A percentile compares a stretch with the other conserved stretches of the same genome.
Evolutionary conservation across 306 rosid species (phyloP).

Genomic region (Glycyrrhiza uralensis): DNA sequence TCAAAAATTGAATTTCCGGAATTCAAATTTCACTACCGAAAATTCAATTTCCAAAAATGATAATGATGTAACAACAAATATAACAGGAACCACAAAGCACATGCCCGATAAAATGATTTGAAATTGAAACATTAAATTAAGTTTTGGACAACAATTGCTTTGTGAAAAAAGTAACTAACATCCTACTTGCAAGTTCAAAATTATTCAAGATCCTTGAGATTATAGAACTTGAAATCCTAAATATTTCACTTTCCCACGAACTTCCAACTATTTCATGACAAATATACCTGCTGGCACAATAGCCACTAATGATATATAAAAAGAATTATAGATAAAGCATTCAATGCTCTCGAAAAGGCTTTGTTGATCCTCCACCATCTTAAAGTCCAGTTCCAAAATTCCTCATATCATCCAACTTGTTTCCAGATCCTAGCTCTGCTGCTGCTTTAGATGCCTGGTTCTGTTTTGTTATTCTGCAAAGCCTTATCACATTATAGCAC

Average conservation of each 20-base stretch:
- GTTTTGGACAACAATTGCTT: conserved; percentile 3
- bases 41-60: too few relatives aligned
- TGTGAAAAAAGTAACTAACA: conserved; percentile 5
- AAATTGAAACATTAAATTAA: neutral
- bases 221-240: conserved; percentile 16
- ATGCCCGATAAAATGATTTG: neutral
- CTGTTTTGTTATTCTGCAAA: conserved; percentile 55
- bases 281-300: neutral
- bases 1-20: too few relatives aligned
- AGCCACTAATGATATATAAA: neutral
- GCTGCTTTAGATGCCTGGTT: conserved; percentile 37
- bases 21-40: too few relatives aligned
- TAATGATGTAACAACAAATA: too few relatives aligned
- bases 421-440: conserved; percentile 35
- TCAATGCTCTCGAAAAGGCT: conserved; percentile 6
- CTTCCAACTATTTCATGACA: conserved; percentile 8
- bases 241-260: conserved; percentile 23
- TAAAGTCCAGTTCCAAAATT: conserved; percentile 29
- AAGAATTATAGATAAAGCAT: neutral
- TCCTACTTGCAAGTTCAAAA: conserved; percentile 16
- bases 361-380: conserved; percentile 33
- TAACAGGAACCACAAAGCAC: neutral
- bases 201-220: conserved; percentile 15
- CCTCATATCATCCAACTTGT: conserved; percentile 32
- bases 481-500: conserved; percentile 34